Base-by-base conservation (phyloP, 2,329 filamentous ascomycete genomes). In the Thelonectria discophora region DNA sequence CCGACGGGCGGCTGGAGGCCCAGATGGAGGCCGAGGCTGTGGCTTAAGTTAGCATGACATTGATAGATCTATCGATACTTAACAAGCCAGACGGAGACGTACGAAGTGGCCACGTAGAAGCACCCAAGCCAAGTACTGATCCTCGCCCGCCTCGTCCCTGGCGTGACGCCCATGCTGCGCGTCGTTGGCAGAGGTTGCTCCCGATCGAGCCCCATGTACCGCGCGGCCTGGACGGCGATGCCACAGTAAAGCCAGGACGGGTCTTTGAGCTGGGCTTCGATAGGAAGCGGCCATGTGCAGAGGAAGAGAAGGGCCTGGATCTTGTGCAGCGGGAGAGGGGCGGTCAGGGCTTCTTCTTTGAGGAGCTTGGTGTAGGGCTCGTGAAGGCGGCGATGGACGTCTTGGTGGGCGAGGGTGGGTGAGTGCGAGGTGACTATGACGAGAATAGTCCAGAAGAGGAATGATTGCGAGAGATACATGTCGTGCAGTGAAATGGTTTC, bases 361-460 rank as follows among this genome's bases (percentile, higher is more conserved):
- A 68, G 20, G 9, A 68, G 20, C 12, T 24, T 55, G 2, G 48
- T 50, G 5, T 65, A 69, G 0, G 66, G 54, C 0, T 15, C 37
- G 5, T 49, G 32, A 0, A 69, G 55, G 1, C 57, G 17, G 7
- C 51, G 32, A 1, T 48, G 61, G 0, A 68, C 11, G 0, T 65
- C 51, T 0, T 45, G 12, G 3, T 58, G 42, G 0, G 61, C 20
- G 1, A 24, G 2, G 0, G 56, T 61, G 0, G 66, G 54, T 0
- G 68, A 30, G 3, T 64, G 64, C 0, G 58, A 59, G 0, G 63
- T 27, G 11, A 66, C 51, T 1, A 68, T 59, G 1, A 62, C 27
- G 20, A 68, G 9, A 2, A 69, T 66, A 3, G 66, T 68, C 66
- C 66, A 69, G 57, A 69, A 69, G 2, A 69, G 47, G 12, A 69